Evolutionary conservation across 2,329 filamentous ascomycete species (phyloP).

Genomic region (Paracoccidioides lutzii): DNA sequence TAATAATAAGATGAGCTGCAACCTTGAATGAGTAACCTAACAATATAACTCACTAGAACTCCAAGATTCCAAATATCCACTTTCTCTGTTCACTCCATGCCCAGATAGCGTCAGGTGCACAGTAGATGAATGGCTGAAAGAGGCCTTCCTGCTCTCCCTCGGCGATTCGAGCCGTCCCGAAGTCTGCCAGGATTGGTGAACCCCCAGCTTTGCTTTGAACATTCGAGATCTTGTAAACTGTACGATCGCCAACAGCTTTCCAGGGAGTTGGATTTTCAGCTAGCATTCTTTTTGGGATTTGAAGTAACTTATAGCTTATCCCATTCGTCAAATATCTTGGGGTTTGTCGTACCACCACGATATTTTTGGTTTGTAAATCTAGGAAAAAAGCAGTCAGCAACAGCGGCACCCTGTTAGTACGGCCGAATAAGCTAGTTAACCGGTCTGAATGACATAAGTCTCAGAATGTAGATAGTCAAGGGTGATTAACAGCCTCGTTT

Average conservation of each 20-base stretch:
- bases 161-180: constrained; percentile 17
- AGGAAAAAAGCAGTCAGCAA: not conserved
- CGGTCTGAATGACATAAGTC: constrained; percentile 7
- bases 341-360: constrained; percentile 18
- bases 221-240: constrained; percentile 17
- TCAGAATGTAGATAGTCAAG: constrained; percentile 8
- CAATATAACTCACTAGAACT: constrained; percentile 13
- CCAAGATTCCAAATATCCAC: constrained; percentile 24
- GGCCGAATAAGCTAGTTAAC: constrained; percentile 1
- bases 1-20: too few species aligned
- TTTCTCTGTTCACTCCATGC: constrained; percentile 17
- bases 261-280: constrained; percentile 13
- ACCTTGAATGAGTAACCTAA: too few species aligned
- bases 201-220: constrained; percentile 12
- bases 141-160: constrained; percentile 25
- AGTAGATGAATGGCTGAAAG: constrained; percentile 27
- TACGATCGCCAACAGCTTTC: constrained; percentile 12
- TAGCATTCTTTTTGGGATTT: too few species aligned
- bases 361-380: constrained; percentile 20
- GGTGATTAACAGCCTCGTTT: not conserved
- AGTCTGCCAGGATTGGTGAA: constrained; percentile 14
- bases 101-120: constrained; percentile 20
- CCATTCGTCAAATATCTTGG: constrained; percentile 13
- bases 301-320: constrained; percentile 13
- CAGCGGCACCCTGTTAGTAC: not conserved